phyloP scores from a whole-genome alignment of 768 basidiomycete species.

The Strobilomyces confusus region DNA sequence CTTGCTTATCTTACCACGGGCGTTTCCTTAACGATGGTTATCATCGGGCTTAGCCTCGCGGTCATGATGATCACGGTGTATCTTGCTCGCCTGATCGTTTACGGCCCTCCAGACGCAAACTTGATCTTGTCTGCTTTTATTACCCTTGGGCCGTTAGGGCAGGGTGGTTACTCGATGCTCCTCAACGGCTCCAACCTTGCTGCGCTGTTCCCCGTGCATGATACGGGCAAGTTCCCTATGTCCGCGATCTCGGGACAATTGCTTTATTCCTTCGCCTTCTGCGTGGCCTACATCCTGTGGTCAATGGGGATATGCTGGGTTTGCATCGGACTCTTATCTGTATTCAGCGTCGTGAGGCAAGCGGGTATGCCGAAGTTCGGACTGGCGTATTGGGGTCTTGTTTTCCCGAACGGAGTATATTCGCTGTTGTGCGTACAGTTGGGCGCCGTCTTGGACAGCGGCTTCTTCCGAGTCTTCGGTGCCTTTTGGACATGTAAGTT shows the following conservation, averaged over 20 bases:
- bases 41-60: slow-evolving; percentile 45
- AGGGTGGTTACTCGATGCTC: slow-evolving; percentile 45
- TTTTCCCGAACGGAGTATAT: slow-evolving; percentile 56
- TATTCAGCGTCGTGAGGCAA: slow-evolving; percentile 31
- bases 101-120: slow-evolving; percentile 38
- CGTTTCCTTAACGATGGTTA: slow-evolving; percentile 41
- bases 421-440: slow-evolving; percentile 48
- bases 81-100: slow-evolving; percentile 40
- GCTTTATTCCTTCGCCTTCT: slow-evolving; percentile 42
- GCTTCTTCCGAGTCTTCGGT: slow-evolving; percentile 50
- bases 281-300: slow-evolving; percentile 46
- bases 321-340: slow-evolving; percentile 39
- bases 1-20: slow-evolving; percentile 41
- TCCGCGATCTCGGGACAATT: slow-evolving; percentile 36
- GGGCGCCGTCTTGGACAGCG: slow-evolving; percentile 44
- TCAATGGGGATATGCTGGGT: slow-evolving; percentile 55
- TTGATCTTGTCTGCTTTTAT: slow-evolving; percentile 44
- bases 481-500: slow-evolving; percentile 49
- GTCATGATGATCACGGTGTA: slow-evolving; percentile 48
- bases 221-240: slow-evolving; percentile 30
- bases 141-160: slow-evolving; percentile 51
- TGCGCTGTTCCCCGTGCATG: slow-evolving; percentile 31
- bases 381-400: slow-evolving; percentile 50
- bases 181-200: slow-evolving; percentile 38
- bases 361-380: slow-evolving; percentile 39